These are phyloP conservation scores for Yamadazyma sp. DNA, from an alignment of 805 yeast genomes.

Conservation along the genomic window DNA sequence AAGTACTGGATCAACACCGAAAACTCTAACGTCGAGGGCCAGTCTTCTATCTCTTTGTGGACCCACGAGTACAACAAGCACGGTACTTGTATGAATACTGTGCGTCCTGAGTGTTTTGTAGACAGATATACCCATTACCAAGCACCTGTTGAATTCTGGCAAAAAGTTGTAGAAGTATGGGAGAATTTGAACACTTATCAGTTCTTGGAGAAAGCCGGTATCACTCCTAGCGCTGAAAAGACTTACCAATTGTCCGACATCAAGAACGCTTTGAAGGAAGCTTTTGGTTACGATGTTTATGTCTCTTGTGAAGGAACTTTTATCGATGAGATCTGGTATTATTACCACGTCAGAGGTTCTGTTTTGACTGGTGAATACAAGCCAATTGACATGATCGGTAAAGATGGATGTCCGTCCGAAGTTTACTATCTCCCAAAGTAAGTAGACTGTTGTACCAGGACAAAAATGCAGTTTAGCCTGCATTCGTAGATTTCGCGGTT, in stretches of 20 bases:
- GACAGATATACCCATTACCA: conserved; percentile 22
- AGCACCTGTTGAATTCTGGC: conserved; percentile 30
- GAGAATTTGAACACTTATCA: conserved; percentile 52
- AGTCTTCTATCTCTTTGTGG: conserved; percentile 56
- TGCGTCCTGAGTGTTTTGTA: conserved; percentile 69
- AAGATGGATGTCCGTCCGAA: conserved; percentile 62
- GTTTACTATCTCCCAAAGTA: conserved; percentile 33
- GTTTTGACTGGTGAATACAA: conserved; percentile 59
- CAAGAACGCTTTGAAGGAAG: conserved; percentile 48
- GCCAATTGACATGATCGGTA: conserved; percentile 57
- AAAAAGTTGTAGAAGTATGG: conserved; percentile 29
- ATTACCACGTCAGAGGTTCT: conserved; percentile 72
- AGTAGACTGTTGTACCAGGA: background rate
- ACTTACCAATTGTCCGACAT: conserved; percentile 61
- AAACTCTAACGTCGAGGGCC: conserved; percentile 66
- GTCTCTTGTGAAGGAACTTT: conserved; percentile 51
- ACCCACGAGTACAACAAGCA: conserved; percentile 91
- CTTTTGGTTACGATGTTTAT: conserved; percentile 57
- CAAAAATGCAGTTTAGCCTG: background rate
- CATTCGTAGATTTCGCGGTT: conserved; percentile 5
- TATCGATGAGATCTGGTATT: conserved; percentile 76
- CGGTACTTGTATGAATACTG: conserved; percentile 86
- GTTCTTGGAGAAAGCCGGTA: conserved; percentile 66
- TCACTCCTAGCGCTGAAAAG: conserved; percentile 58
- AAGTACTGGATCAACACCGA: conserved; percentile 56